Base-by-base conservation (phyloP, 75 land plant species). In the Pseudotsuga menziesii region DNA sequence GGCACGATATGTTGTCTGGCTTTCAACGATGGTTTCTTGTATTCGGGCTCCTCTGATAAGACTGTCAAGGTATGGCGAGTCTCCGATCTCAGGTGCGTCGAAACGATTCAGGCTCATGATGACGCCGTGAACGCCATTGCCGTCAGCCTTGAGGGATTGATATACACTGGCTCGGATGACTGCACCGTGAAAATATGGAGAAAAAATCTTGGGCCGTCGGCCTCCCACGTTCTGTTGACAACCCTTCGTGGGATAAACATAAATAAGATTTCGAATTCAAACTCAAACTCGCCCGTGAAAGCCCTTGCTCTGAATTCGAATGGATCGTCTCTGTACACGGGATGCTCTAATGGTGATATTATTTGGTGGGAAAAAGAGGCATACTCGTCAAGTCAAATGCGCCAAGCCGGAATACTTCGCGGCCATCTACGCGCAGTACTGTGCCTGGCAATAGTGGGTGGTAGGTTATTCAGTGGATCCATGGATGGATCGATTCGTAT, bases 381-480 rank as follows among this genome's bases (percentile, higher is more conserved):
- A 67, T 36, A 77, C 26, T 48, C 12, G 54, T 48, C 54, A 12
- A 9, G 12, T 12, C 76, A 69, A 16, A 70, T 88, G 76, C 48
- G 57, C 19, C 82, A 82, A 73, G 73, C 83, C 57, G 91, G 89
- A 0, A 56, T 76, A 5, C 86, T 94, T 6, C 78, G 86, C 14
- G 92, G 95, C 13, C 95, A 94, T 75, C 72, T 81, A 32, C 80
- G 80, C n/a, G 92, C 95, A 2, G 89, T 92, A 32, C 85, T 94
- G 22, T 94, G 97, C 82, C 72, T 94, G 44, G 86, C 84, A 2
- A 57, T 86, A 4, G 81, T 88, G 3, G 90, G 84, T 14, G 75
- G 16, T 35, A 11, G 75, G 44, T 75, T 92, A 20, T 70, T 90
- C 27, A 92, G 95, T 75, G 96, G 96, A 13, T 89, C 91, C 17